Percentiles rank a stretch among this genome's conserved stretches.
phyloP scores from a whole-genome alignment of 176 grass and related monocot genomes.

The Triticum aestivum region DNA sequence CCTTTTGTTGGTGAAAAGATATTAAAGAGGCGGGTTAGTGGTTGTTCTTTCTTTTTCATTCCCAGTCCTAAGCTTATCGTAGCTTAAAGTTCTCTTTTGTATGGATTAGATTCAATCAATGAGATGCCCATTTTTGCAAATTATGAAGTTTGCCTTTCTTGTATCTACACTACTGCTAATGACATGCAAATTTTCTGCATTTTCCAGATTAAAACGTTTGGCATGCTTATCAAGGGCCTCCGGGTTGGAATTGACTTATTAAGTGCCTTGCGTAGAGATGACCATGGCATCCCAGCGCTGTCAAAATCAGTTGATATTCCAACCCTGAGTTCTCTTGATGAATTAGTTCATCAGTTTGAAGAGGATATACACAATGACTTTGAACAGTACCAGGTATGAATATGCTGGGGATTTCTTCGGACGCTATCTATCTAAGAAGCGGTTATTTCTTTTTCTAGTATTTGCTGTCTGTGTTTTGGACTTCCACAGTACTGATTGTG shows the following conservation, averaged over 20 bases:
- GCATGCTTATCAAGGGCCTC: conserved; percentile 78
- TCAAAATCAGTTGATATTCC: conserved; percentile 71
- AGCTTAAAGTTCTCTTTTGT: neutral
- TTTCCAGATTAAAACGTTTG: conserved; percentile 83
- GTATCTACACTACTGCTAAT: neutral
- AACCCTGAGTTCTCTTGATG: conserved; percentile 57
- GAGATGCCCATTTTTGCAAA: neutral
- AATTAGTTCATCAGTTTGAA: conserved; percentile 67
- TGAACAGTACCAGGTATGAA: conserved; percentile 62
- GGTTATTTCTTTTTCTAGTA: conserved; percentile 19
- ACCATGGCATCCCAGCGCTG: conserved; percentile 57
- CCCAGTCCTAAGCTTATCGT: neutral
- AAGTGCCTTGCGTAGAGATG: conserved; percentile 55
- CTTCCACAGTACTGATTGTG: conserved; percentile 14
- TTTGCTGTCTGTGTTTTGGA: conserved; percentile 3
- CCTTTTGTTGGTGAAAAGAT: conserved; percentile 72
- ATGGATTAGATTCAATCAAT: conserved; percentile 12
- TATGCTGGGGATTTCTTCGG: conserved; percentile 29
- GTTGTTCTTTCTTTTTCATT: conserved; percentile 2
- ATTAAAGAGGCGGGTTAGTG: conserved; percentile 77
- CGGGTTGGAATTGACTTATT: conserved; percentile 68
- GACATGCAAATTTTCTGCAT: conserved; percentile 27
- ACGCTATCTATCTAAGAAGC: conserved; percentile 10
- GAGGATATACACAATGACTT: conserved; percentile 56
- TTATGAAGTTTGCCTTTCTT: conserved; percentile 8